phyloP scores from a whole-genome alignment of 352 stramenopile genomes.

The Thalassiosira sp. region DNA sequence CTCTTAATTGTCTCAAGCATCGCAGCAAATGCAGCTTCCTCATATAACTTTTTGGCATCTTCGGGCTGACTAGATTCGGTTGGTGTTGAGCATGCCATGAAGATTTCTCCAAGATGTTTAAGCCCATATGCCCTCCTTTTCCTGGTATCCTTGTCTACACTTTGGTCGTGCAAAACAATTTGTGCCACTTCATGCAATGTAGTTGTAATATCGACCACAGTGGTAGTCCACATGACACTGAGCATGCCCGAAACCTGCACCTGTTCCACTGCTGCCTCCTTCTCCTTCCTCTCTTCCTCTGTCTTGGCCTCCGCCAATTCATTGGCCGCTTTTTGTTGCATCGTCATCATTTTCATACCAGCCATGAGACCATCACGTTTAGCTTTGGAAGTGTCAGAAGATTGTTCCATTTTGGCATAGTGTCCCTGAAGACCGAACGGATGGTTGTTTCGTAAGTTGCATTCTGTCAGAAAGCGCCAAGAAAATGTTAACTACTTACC shows the following conservation, averaged over 20 bases:
- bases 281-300: conserved; percentile 63
- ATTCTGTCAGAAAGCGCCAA: not conserved
- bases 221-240: conserved; percentile 80
- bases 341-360: conserved; percentile 63
- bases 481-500: conserved; percentile 4
- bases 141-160: conserved; percentile 68
- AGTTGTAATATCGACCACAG: conserved; percentile 75
- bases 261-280: conserved; percentile 68
- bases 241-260: conserved; percentile 64
- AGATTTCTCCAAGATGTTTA: conserved; percentile 76
- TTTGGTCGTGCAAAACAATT: conserved; percentile 81
- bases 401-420: conserved; percentile 53
- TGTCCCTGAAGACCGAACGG: conserved; percentile 17
- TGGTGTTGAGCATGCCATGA: conserved; percentile 56
- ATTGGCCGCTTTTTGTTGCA: conserved; percentile 57
- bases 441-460: not conserved
- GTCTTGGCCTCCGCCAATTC: conserved; percentile 62
- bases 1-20: conserved; percentile 80
- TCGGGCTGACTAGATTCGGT: conserved; percentile 40
- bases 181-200: conserved; percentile 77
- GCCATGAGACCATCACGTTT: conserved; percentile 59
- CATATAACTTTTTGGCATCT: conserved; percentile 63
- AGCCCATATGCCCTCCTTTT: conserved; percentile 69
- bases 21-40: conserved; percentile 74
- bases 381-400: conserved; percentile 52